phyloP scores from a whole-genome alignment of 1,284 basidiomycete genomes.

The Ganoderma multipileum region DNA sequence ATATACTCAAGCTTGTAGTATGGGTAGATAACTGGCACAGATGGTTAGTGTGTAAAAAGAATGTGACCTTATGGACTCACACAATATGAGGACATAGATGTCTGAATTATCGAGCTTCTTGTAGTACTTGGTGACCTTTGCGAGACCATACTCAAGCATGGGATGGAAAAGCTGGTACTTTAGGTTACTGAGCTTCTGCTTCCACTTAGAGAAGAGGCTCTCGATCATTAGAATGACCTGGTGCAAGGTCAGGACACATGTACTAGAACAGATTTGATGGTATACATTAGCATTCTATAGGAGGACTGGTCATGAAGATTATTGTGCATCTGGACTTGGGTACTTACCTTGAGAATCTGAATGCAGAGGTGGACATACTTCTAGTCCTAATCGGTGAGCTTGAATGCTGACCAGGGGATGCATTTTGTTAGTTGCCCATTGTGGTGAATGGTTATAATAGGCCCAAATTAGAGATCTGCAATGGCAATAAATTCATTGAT shows the following conservation, averaged over 20 bases:
- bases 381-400: constrained; percentile 33
- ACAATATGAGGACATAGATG: constrained; percentile 30
- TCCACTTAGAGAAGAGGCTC: constrained; percentile 33
- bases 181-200: constrained; percentile 20
- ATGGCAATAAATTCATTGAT: constrained; percentile 32
- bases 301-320: no score
- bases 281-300: constrained; percentile 15
- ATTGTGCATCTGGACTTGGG: no score
- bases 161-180: constrained; percentile 26
- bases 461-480: constrained; percentile 36
- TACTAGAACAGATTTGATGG: constrained; percentile 10
- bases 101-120: constrained; percentile 33
- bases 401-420: constrained; percentile 38
- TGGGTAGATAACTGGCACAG: neutral
- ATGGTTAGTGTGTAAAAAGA: no score
- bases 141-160: constrained; percentile 28
- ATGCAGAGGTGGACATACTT: constrained; percentile 15
- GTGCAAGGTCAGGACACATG: constrained; percentile 18
- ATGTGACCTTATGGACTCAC: no score
- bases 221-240: constrained; percentile 35
- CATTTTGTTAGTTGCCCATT: constrained; percentile 32
- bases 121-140: constrained; percentile 38
- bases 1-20: constrained; percentile 36
- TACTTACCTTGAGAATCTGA: constrained; percentile 12
- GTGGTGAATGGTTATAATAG: constrained; percentile 32